phyloP scores from a whole-genome alignment of 2,329 filamentous ascomycete genomes.

The Pseudogymnoascus sp. region DNA sequence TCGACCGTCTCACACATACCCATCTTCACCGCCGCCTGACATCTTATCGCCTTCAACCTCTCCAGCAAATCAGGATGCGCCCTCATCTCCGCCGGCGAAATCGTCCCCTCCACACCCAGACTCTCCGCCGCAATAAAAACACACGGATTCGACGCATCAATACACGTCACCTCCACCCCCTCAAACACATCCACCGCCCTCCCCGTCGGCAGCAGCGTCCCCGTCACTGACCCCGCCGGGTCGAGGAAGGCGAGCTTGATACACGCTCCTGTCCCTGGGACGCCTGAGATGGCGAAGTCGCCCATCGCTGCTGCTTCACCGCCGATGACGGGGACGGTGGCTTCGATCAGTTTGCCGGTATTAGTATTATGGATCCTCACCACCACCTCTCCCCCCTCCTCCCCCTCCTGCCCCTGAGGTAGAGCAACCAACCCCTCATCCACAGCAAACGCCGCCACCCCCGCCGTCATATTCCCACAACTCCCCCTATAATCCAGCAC shows the following conservation, averaged over 20 bases:
- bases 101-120: slow-evolving; percentile 39
- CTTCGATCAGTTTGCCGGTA: slow-evolving; percentile 54
- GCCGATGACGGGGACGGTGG: slow-evolving; percentile 44
- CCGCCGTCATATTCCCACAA: slow-evolving; percentile 66
- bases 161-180: slow-evolving; percentile 43
- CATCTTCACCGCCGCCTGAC: slow-evolving; percentile 51
- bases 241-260: slow-evolving; percentile 53
- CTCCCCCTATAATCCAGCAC: slow-evolving; percentile 60
- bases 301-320: slow-evolving; percentile 41
- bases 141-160: slow-evolving; percentile 57
- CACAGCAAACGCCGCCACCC: slow-evolving; percentile 57
- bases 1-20: slow-evolving; percentile 39
- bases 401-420: slow-evolving; percentile 22
- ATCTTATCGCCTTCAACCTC: slow-evolving; percentile 48
- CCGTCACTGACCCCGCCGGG: slow-evolving; percentile 56
- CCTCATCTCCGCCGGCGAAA: slow-evolving; percentile 47
- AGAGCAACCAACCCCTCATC: slow-evolving; percentile 40
- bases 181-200: slow-evolving; percentile 43
- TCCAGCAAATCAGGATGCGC: slow-evolving; percentile 34
- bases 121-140: slow-evolving; percentile 51
- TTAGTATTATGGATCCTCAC: slow-evolving; percentile 65
- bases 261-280: slow-evolving; percentile 47
- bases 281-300: slow-evolving; percentile 55
- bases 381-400: slow-evolving; percentile 28
- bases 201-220: slow-evolving; percentile 51